A percentile compares a stretch with the other conserved stretches of the same genome.
Evolutionary conservation across 257 asterid genomes (phyloP).

Genomic region (Salvia miltiorrhiza): DNA sequence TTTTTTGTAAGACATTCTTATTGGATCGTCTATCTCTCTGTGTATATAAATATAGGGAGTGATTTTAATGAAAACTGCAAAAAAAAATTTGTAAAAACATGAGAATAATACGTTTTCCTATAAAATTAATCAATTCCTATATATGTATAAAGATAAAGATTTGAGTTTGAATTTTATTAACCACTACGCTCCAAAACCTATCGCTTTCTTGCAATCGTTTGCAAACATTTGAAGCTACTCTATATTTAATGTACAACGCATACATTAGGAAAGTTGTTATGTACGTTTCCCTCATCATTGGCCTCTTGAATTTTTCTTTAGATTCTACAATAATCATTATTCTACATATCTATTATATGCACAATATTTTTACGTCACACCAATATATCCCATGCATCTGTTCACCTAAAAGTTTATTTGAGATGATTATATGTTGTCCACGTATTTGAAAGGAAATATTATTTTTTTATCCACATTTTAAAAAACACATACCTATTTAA

Average conservation of each 20-base stretch:
- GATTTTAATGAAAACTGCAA: too few species aligned
- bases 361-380: neutral
- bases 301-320: neutral
- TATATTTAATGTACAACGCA: neutral
- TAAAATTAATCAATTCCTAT: too few species aligned
- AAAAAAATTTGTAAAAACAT: too few species aligned
- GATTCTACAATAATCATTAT: neutral
- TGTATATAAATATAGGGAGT: too few species aligned
- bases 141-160: too few species aligned
- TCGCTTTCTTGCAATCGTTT: neutral
- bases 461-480: too few species aligned
- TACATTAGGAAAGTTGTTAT: neutral
- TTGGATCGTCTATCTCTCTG: too few species aligned
- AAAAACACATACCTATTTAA: too few species aligned
- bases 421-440: neutral
- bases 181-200: neutral
- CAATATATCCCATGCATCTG: neutral
- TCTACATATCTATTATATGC: neutral
- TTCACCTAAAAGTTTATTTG: too few species aligned
- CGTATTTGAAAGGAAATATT: too few species aligned
- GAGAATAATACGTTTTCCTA: too few species aligned
- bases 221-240: slow-evolving; percentile 11
- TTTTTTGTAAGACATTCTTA: too few species aligned
- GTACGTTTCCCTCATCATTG: slow-evolving; percentile 9
- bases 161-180: neutral